A percentile compares a stretch with the other conserved stretches of the same genome.
Evolutionary conservation across 352 stramenopile species (phyloP).

Genomic region (Globisporangium echinulatum): DNA sequence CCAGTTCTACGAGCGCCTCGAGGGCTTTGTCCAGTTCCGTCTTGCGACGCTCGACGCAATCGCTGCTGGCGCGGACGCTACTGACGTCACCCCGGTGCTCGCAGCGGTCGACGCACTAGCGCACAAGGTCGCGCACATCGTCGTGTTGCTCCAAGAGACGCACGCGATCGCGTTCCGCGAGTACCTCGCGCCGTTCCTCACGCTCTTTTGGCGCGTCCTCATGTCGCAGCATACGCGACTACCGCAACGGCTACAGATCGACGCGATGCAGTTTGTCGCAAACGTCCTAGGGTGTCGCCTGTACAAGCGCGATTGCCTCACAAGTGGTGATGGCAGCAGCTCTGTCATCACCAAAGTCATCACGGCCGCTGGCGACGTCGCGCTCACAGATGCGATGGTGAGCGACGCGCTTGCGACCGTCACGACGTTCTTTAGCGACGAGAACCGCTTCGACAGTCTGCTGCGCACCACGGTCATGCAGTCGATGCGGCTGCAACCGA

Average conservation of each 20-base stretch:
- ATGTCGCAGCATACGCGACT: slow-evolving; percentile 6
- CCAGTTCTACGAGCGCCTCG: slow-evolving; percentile 66
- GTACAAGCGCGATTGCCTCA: slow-evolving; percentile 72
- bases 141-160: slow-evolving; percentile 68
- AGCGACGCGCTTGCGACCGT: slow-evolving; percentile 57
- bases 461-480: slow-evolving; percentile 69
- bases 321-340: slow-evolving; percentile 18
- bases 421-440: slow-evolving; percentile 40
- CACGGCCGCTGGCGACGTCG: slow-evolving; percentile 67
- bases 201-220: slow-evolving; percentile 60
- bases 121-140: slow-evolving; percentile 51
- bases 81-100: not conserved
- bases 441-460: slow-evolving; percentile 43
- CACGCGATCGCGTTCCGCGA: slow-evolving; percentile 83
- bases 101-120: slow-evolving; percentile 53
- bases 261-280: slow-evolving; percentile 71
- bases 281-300: slow-evolving; percentile 77
- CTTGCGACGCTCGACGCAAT: slow-evolving; percentile 7
- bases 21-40: slow-evolving; percentile 48
- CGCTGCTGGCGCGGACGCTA: not conserved
- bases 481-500: slow-evolving; percentile 54
- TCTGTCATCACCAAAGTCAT: slow-evolving; percentile 68
- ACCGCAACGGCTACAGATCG: slow-evolving; percentile 48
- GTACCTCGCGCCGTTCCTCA: slow-evolving; percentile 60
- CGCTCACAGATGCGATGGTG: slow-evolving; percentile 72